Conservation (phyloP, 306 rosid species). For the Sphenostylis stenocarpa region DNA sequence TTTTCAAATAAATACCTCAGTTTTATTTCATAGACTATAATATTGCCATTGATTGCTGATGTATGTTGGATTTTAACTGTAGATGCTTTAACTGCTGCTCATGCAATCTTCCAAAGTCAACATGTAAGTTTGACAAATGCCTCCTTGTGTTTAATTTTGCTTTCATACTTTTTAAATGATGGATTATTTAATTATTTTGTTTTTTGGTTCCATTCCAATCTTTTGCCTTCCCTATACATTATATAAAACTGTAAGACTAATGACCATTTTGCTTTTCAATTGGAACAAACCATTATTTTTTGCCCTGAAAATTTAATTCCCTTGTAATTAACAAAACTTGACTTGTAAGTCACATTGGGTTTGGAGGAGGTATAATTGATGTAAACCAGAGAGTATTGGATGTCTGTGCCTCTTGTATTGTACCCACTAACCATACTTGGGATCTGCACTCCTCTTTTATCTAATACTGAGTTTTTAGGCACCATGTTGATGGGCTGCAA, state of each 20-base stretch:
- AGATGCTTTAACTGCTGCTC: conserved; percentile 82
- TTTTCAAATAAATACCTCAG: background rate
- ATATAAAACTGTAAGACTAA: background rate
- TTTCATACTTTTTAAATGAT: background rate
- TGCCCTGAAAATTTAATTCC: background rate
- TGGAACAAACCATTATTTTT: background rate
- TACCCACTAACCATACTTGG: no score
- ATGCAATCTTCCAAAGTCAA: conserved; percentile 71
- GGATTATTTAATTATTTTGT: background rate
- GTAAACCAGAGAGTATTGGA: background rate
- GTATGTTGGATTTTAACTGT: conserved; percentile 47
- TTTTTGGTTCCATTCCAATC: background rate
- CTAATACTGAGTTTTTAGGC: no score
- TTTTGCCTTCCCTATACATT: background rate
- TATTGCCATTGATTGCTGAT: conserved; percentile 26
- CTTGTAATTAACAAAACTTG: background rate
- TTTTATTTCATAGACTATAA: no score
- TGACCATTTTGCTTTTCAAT: background rate
- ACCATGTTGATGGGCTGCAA: no score
- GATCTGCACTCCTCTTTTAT: no score
- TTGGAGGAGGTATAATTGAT: background rate
- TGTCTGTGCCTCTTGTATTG: no score
- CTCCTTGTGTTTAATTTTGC: conserved; percentile 19
- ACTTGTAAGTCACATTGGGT: background rate
- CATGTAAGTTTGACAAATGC: conserved; percentile 55